Conservation (phyloP, 495 filamentous ascomycete genomes). For the Hypoxylon fragiforme region DNA sequence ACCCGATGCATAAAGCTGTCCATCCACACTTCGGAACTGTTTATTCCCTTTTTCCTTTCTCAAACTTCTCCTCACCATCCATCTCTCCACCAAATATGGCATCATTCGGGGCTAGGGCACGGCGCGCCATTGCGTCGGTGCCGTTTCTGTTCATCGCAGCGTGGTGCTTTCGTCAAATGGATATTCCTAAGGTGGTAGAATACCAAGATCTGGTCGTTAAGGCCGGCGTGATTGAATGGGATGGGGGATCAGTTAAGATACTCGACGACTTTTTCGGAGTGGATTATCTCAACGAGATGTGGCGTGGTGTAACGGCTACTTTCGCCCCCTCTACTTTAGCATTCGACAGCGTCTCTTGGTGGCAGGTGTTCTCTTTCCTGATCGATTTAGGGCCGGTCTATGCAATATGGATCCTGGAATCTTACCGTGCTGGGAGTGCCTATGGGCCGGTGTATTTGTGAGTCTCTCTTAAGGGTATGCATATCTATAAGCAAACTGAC, state of each 20-base stretch:
- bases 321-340: constrained; percentile 17
- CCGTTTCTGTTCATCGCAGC: constrained; percentile 15
- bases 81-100: constrained; percentile 12
- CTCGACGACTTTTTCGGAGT: constrained; percentile 17
- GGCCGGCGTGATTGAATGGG: constrained; percentile 21
- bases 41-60: too few species aligned
- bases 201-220: constrained; percentile 8
- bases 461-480: too few species aligned
- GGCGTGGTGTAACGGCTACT: constrained; percentile 10
- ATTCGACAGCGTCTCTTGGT: constrained; percentile 13
- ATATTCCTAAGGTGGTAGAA: constrained; percentile 6
- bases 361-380: constrained; percentile 25
- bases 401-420: constrained; percentile 23
- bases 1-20: too few species aligned
- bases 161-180: constrained; percentile 14
- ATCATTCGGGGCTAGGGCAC: background rate
- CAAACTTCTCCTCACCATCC: too few species aligned
- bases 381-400: constrained; percentile 17
- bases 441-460: constrained; percentile 15
- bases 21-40: too few species aligned
- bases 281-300: constrained; percentile 9
- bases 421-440: constrained; percentile 4
- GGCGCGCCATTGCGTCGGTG: constrained; percentile 7
- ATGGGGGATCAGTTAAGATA: constrained; percentile 11
- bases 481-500: background rate